Conservation (phyloP, 345 rosid species). For the Erucastrum elatum region DNA sequence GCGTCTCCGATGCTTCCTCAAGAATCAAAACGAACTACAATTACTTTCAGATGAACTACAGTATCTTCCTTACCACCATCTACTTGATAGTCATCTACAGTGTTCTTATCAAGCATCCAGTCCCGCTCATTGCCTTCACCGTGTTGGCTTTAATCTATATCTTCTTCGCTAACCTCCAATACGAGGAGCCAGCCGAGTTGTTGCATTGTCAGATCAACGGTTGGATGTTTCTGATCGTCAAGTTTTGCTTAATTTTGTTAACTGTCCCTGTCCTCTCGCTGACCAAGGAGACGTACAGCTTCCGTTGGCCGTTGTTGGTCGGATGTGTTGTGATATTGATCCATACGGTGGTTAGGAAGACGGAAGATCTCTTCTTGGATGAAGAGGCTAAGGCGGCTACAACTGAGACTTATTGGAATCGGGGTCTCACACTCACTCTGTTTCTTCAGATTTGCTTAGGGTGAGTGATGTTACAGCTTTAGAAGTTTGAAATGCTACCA, state of each 20-base stretch:
- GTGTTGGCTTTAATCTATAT: slow-evolving; percentile 63
- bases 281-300: slow-evolving; percentile 57
- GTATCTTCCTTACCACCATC: slow-evolving; percentile 35
- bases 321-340: slow-evolving; percentile 55
- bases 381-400: slow-evolving; percentile 49
- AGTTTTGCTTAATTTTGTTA: slow-evolving; percentile 45
- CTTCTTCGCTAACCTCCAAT: slow-evolving; percentile 62
- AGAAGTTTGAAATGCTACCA: background rate
- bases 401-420: background rate
- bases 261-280: slow-evolving; percentile 57
- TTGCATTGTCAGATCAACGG: slow-evolving; percentile 54
- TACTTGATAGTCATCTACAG: slow-evolving; percentile 51
- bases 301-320: slow-evolving; percentile 46
- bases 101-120: slow-evolving; percentile 66
- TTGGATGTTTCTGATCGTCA: background rate
- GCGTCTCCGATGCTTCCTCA: slow-evolving; percentile 40
- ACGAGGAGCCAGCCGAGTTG: slow-evolving; percentile 65
- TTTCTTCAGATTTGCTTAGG: background rate
- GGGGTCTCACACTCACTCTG: background rate
- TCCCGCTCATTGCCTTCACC: slow-evolving; percentile 67
- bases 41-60: slow-evolving; percentile 69
- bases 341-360: slow-evolving; percentile 70
- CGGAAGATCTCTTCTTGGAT: slow-evolving; percentile 61
- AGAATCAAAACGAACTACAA: slow-evolving; percentile 48
- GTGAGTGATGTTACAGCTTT: background rate